Evolutionary conservation across 768 basidiomycete genomes (phyloP).

Genomic region (Piloderma croceum): DNA sequence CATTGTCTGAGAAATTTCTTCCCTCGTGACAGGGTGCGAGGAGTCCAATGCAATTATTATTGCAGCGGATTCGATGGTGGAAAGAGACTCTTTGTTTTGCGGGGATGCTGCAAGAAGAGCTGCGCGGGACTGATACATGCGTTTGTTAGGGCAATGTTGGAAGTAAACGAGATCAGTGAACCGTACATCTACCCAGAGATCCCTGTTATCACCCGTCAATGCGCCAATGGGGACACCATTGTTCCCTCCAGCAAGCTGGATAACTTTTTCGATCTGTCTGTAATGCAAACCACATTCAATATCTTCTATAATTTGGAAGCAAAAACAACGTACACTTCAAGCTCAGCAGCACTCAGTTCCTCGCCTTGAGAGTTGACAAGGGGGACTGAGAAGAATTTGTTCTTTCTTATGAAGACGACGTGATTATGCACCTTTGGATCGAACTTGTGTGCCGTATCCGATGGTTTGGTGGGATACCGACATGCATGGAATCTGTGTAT

Average conservation of each 20-base stretch:
- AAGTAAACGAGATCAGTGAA: neutral
- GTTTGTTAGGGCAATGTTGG: neutral
- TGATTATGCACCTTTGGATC: constrained; percentile 73
- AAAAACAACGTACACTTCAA: constrained; percentile 54
- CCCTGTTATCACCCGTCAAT: constrained; percentile 84
- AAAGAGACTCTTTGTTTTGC: constrained; percentile 59
- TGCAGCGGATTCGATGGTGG: constrained; percentile 86
- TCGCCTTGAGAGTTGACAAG: constrained; percentile 56
- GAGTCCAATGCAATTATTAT: constrained; percentile 86
- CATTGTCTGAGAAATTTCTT: constrained; percentile 72
- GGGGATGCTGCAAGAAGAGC: constrained; percentile 61
- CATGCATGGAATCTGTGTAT: constrained; percentile 78
- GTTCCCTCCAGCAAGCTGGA: constrained; percentile 51
- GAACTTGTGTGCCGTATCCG: constrained; percentile 82
- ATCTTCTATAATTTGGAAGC: neutral
- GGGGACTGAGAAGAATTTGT: constrained; percentile 82
- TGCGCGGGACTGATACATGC: constrained; percentile 49
- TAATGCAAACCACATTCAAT: constrained; percentile 6
- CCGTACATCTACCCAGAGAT: constrained; percentile 78
- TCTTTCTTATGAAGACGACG: constrained; percentile 85
- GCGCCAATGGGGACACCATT: constrained; percentile 61
- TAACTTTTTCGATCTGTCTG: constrained; percentile 66
- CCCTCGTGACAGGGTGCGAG: constrained; percentile 70
- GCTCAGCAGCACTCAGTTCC: constrained; percentile 72
- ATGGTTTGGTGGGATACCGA: constrained; percentile 80